A percentile compares a stretch with the other conserved stretches of the same genome.
These are phyloP conservation scores for Aphanomyces stellatus DNA, from an alignment of 352 stramenopile species.

Conservation along the genomic window DNA sequence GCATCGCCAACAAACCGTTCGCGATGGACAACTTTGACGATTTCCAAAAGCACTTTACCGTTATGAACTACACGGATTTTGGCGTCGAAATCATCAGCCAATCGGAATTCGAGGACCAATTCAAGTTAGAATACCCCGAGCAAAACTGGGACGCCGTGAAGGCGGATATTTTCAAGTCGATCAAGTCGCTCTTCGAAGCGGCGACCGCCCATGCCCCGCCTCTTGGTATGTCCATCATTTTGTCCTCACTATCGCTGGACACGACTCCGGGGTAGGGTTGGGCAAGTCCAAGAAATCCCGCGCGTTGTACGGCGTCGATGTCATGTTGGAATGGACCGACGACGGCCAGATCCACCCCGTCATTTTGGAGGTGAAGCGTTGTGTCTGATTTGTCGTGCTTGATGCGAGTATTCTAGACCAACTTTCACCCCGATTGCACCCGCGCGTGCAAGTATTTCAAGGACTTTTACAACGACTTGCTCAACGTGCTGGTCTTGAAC, in stretches of 20 bases:
- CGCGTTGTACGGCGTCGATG: slow-evolving; percentile 44
- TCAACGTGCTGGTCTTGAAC: slow-evolving; percentile 45
- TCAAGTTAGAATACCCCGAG: slow-evolving; percentile 41
- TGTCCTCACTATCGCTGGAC: not conserved
- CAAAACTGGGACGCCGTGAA: slow-evolving; percentile 38
- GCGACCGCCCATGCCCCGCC: slow-evolving; percentile 35
- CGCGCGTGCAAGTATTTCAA: slow-evolving; percentile 46
- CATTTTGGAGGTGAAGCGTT: slow-evolving; percentile 30
- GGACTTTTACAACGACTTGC: slow-evolving; percentile 44
- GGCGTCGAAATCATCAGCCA: slow-evolving; percentile 38
- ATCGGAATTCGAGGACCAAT: slow-evolving; percentile 35
- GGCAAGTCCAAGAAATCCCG: slow-evolving; percentile 42
- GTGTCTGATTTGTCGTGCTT: not conserved
- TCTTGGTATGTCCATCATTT: slow-evolving; percentile 19
- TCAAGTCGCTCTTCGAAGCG: slow-evolving; percentile 41
- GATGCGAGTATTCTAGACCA: slow-evolving; percentile 4
- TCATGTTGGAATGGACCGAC: slow-evolving; percentile 43
- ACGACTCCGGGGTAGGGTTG: slow-evolving; percentile 11
- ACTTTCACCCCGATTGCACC: slow-evolving; percentile 50
- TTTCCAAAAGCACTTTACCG: slow-evolving; percentile 51
- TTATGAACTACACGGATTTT: slow-evolving; percentile 50
- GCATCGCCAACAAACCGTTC: slow-evolving; percentile 50
- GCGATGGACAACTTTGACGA: slow-evolving; percentile 47
- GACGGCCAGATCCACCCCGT: slow-evolving; percentile 31
- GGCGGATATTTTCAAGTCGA: slow-evolving; percentile 33